A percentile compares a stretch with the other conserved stretches of the same genome.
Conservation (phyloP, 164 flowering plant species). For the Macadamia tetraphylla region DNA sequence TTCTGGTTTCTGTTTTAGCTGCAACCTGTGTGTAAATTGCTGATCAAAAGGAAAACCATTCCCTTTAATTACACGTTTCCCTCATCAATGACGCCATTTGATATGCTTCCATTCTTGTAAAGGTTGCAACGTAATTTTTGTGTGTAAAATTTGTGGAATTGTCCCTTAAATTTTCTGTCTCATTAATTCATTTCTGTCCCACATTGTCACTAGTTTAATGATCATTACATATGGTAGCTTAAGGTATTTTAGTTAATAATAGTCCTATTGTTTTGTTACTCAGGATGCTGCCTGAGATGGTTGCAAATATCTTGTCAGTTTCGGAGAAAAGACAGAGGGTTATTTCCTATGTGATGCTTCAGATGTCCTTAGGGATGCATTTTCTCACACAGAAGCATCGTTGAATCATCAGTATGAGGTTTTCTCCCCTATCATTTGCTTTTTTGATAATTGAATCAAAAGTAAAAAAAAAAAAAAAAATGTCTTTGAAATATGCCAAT, state of each 20-base stretch:
- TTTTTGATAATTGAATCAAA: not conserved
- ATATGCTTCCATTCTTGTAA: not conserved
- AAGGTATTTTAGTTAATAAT: slow-evolving; percentile 3
- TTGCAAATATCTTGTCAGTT: slow-evolving; percentile 61
- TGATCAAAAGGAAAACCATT: too few species aligned
- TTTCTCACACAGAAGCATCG: slow-evolving; percentile 69
- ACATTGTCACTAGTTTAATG: not conserved
- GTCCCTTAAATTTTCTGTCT: too few species aligned
- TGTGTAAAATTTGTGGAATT: too few species aligned
- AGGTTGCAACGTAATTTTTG: not conserved
- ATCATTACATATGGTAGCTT: not conserved
- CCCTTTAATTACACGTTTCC: too few species aligned
- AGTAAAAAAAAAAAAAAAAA: too few species aligned
- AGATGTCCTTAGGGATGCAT: slow-evolving; percentile 82
- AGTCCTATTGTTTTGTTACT: slow-evolving; percentile 7
- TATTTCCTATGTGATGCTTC: slow-evolving; percentile 77
- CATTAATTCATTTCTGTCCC: not conserved
- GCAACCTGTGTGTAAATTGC: too few species aligned
- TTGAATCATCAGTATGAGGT: slow-evolving; percentile 92
- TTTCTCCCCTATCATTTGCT: slow-evolving; percentile 11
- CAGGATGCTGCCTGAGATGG: slow-evolving; percentile 69
- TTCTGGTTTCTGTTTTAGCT: too few species aligned
- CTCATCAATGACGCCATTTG: too few species aligned
- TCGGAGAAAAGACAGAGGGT: slow-evolving; percentile 56
- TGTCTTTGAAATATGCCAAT: too few species aligned